Conservation (phyloP, 345 rosid genomes). For the Brassica napus region DNA sequence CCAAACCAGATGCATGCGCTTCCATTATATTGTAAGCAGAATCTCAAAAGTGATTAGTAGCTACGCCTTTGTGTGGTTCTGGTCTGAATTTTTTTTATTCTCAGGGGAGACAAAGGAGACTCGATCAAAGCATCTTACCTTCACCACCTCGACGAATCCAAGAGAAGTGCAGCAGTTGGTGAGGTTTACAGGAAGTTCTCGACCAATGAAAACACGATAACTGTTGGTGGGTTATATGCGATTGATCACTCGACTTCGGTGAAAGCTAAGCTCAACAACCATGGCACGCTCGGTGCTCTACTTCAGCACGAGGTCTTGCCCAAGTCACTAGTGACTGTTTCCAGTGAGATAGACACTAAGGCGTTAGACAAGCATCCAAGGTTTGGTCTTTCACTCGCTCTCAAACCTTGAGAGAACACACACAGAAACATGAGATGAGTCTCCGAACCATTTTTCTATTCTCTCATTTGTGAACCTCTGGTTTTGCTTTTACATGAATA, state of each 20-base stretch:
- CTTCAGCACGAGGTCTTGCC: constrained; percentile 87
- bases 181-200: constrained; percentile 83
- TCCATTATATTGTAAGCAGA: constrained; percentile 72
- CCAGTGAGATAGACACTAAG: constrained; percentile 86
- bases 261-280: constrained; percentile 85
- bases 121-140: constrained; percentile 71
- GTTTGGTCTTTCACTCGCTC: constrained; percentile 80
- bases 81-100: neutral
- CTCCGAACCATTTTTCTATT: constrained; percentile 8
- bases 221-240: constrained; percentile 76
- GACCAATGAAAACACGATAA: constrained; percentile 80
- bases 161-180: constrained; percentile 69
- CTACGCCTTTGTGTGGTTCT: constrained; percentile 14
- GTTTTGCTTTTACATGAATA: constrained; percentile 16
- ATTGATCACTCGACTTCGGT: constrained; percentile 69
- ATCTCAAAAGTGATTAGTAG: neutral
- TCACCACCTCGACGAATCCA: constrained; percentile 63
- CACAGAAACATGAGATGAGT: constrained; percentile 3
- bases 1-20: constrained; percentile 73
- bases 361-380: constrained; percentile 76
- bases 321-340: constrained; percentile 68
- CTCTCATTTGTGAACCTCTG: constrained; percentile 43
- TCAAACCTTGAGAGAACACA: constrained; percentile 55
- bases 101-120: constrained; percentile 94
- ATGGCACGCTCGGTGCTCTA: constrained; percentile 78